Conservation (phyloP, 257 asterid species). For the Capsicum rhomboideum region DNA sequence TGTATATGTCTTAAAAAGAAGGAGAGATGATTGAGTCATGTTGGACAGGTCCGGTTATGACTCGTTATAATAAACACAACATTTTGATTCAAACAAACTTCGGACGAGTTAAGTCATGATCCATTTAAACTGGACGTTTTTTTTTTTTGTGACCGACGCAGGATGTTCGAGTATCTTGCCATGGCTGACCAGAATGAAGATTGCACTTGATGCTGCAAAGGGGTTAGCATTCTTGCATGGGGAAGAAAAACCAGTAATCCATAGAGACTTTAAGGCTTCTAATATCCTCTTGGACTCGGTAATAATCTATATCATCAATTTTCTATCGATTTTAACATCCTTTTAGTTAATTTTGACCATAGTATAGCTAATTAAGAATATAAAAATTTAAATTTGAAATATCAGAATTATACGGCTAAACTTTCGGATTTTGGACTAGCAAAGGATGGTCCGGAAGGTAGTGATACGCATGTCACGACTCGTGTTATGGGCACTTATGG, state of each 20-base stretch:
- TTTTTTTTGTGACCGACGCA: conserved; percentile 1
- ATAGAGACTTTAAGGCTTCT: conserved; percentile 75
- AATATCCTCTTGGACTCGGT: conserved; percentile 50
- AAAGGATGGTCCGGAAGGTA: conserved; percentile 78
- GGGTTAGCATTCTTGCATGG: conserved; percentile 83
- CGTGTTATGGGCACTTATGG: conserved; percentile 93
- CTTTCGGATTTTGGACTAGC: conserved; percentile 86
- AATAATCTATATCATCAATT: neutral
- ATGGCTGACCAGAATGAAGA: conserved; percentile 66
- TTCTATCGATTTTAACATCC: neutral
- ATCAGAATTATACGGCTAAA: conserved; percentile 58
- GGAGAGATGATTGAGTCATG: too few species aligned
- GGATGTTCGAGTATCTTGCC: conserved; percentile 48
- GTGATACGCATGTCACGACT: conserved; percentile 62
- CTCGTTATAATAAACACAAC: too few species aligned
- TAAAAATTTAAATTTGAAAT: neutral
- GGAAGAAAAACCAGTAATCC: conserved; percentile 64
- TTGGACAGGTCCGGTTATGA: too few species aligned
- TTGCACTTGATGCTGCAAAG: conserved; percentile 68
- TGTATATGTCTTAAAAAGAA: too few species aligned
- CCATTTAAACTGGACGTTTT: too few species aligned
- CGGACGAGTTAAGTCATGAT: too few species aligned
- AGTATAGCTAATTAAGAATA: neutral
- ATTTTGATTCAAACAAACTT: too few species aligned
- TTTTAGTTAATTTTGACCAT: neutral